Base-by-base conservation (phyloP, 495 filamentous ascomycete genomes). In the Cetradonia linearis region DNA sequence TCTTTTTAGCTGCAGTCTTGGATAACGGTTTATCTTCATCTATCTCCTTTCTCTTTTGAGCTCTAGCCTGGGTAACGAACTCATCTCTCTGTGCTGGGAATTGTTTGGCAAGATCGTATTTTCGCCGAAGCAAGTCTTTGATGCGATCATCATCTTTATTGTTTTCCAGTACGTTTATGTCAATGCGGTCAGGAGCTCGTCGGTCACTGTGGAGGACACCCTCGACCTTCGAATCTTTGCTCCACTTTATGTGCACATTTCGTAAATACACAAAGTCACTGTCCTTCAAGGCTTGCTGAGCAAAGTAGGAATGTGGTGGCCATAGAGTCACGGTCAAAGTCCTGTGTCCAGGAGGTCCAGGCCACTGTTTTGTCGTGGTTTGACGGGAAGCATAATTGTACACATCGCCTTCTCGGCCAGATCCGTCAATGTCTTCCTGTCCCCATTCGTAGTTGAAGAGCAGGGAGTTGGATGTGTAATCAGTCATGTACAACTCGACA, bases 331-430 rank as follows among this genome's bases (percentile, higher is more conserved):
- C 70, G 61, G 85, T 83, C 23, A 98, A 72, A 5, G 84, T 82
- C 68, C 83, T 73, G 67, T 85, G 83, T 27, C 91, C 92, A 61
- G 77, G 86, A 0, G 91, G 91, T 0, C 92, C 92, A 2, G 76
- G 74, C 89, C 89, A 95, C n/a, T 75, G 70, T 3, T 66, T 73
- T 25, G 65, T 67, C 20, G 61, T 58, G 0, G 38, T 54, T 13
- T 55, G 58, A 36, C 61, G 60, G 16, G 65, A 60, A 38, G 74
- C 44, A 60, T 83, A 83, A 37, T 73, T 74, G 59, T 67, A 78
- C 4, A 63, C 58, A 61, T 85, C 82, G 1, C 77, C 81, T 48
- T 81, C 74, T 23, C 64, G 66, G 6, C 70, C 74, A 10, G 57
- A 46, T n/a, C 65, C 68, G 55, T 72, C 67, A 37, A 70, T 63